Base-by-base conservation (phyloP, 2,329 filamentous ascomycete genomes). In the Metarhizium rileyi region DNA sequence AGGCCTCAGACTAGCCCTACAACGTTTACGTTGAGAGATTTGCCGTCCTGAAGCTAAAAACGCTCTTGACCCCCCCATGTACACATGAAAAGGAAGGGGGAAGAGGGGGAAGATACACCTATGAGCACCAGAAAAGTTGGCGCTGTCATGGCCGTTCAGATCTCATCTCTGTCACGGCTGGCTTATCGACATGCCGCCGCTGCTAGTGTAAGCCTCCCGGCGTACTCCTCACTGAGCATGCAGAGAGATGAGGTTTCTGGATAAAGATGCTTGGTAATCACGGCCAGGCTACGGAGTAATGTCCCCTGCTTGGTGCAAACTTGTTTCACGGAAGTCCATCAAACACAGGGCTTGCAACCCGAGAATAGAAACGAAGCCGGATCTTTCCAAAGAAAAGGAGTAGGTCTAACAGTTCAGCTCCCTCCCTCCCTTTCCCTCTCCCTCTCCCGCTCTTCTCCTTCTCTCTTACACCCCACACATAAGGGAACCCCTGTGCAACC, bases 1-100 rank as follows among this genome's bases (percentile, higher is more conserved):
- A 5, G 35, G 35, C 35, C n/a, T n/a, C n/a, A n/a, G n/a, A n/a
- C n/a, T n/a, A 48, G 46, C 46, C 46, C 27, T 44, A 44, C 28
- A 22, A 38, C 16, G 25, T 33, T 10, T 22, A 20, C 16, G n/a
- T 38, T 6, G 16, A 33, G 28, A 40, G 42, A 22, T n/a, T 35
- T 38, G 16, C 35, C 10, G 8, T 10, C 9, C 20, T 9, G n/a
- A 38, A 38, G 5, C 35, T 22, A 38, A 22, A 3, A 22, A 7
- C 7, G 35, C 18, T 20, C 20, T 2, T 18, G n/a, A 10, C 35
- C 16, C 6, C 10, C 18, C 10, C 7, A 4, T 9, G 16, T 38
- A n/a, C 16, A 4, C 16, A 18, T 38, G 35, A 6, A 9, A n/a
- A 22, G 4, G 5, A n/a, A 38, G 5, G n/a, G n/a, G 20, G 10